Evolutionary conservation across 176 grass and related monocot species (phyloP).

Genomic region (Aegilops bicornis): DNA sequence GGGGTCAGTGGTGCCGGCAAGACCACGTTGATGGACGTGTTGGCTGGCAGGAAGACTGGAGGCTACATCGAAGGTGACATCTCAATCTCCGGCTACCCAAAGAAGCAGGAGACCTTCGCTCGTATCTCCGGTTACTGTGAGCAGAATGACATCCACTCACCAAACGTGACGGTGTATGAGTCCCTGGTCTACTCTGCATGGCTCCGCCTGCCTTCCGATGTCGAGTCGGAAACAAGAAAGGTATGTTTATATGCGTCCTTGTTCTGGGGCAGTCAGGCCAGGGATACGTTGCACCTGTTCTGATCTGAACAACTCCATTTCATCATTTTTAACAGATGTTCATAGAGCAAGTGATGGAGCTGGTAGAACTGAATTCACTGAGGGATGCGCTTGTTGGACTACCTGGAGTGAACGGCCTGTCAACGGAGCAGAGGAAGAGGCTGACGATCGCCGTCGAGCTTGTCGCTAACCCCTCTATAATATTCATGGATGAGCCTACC

Average conservation of each 20-base stretch:
- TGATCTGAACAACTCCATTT: constrained; percentile 3
- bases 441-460: constrained; percentile 65
- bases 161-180: constrained; percentile 61
- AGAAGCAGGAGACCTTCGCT: constrained; percentile 67
- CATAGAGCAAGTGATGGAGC: constrained; percentile 62
- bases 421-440: constrained; percentile 66
- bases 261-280: no score
- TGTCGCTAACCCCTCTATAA: constrained; percentile 68
- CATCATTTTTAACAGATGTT: constrained; percentile 47
- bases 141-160: constrained; percentile 74
- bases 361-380: constrained; percentile 60
- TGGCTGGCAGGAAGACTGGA: constrained; percentile 58
- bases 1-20: constrained; percentile 64
- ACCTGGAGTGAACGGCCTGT: constrained; percentile 56
- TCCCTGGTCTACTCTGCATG: constrained; percentile 57
- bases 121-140: constrained; percentile 67
- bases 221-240: constrained; percentile 59
- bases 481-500: constrained; percentile 81
- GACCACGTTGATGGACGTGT: constrained; percentile 68
- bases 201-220: constrained; percentile 47
- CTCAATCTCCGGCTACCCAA: constrained; percentile 57
- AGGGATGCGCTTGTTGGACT: constrained; percentile 58
- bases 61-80: constrained; percentile 68
- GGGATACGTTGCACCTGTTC: background rate
- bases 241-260: constrained; percentile 7